Conservation (phyloP, 805 yeast genomes). For the Debaryomyces hansenii region DNA sequence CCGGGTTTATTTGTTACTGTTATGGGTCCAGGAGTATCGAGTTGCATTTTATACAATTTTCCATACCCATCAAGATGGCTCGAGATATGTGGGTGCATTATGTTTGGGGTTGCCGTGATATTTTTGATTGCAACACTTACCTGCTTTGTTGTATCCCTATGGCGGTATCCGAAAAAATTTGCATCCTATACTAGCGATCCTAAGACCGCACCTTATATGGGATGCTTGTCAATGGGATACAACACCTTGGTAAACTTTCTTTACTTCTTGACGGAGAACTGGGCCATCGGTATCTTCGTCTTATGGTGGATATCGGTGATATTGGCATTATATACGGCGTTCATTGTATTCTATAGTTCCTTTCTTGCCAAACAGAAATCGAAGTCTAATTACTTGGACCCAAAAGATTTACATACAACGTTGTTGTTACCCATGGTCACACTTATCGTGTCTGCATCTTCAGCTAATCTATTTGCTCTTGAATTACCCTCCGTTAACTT, state of each 20-base stretch:
- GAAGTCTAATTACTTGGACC: constrained; percentile 17
- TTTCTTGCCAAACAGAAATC: constrained; percentile 38
- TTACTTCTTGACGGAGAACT: constrained; percentile 41
- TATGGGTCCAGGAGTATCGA: constrained; percentile 83
- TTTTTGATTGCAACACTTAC: constrained; percentile 45
- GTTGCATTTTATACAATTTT: constrained; percentile 59
- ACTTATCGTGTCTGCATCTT: constrained; percentile 69
- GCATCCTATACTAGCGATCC: constrained; percentile 30
- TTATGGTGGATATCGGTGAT: constrained; percentile 74
- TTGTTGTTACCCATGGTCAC: constrained; percentile 78
- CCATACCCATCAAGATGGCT: constrained; percentile 69
- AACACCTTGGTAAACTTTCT: constrained; percentile 64
- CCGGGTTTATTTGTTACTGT: constrained; percentile 68
- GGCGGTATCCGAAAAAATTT: constrained; percentile 26
- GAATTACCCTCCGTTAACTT: constrained; percentile 43
- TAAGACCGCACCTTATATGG: constrained; percentile 61
- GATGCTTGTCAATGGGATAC: constrained; percentile 82
- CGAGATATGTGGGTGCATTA: constrained; percentile 52
- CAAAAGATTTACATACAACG: constrained; percentile 50
- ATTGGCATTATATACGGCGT: constrained; percentile 57
- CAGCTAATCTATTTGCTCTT: constrained; percentile 58
- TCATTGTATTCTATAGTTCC: constrained; percentile 56
- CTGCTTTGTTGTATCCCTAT: constrained; percentile 41
- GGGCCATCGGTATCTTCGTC: constrained; percentile 54
- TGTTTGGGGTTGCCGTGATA: constrained; percentile 59